Base-by-base conservation (phyloP, 2,329 filamentous ascomycete genomes). In the Colletotrichum sp. region DNA sequence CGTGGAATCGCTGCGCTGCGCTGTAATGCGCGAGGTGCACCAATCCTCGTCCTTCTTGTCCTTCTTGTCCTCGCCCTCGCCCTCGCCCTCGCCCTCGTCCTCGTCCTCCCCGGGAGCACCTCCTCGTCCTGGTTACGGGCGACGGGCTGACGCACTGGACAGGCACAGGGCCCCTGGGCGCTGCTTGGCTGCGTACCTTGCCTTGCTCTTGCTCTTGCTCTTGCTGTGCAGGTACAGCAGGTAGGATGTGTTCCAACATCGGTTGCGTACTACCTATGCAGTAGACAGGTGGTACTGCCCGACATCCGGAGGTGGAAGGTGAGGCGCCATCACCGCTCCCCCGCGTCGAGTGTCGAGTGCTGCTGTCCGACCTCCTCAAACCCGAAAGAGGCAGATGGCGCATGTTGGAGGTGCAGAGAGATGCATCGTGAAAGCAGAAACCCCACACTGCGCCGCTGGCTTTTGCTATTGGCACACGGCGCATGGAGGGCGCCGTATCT, bases 1-100 rank as follows among this genome's bases (percentile, higher is more conserved):
- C 73, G 73, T 57, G 69, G 73, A 44, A 72, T 64, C 73, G 69
- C 39, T 75, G 73, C 55, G 62, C 62, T 72, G 73, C 73, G 28
- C 24, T 64, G 63, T 32, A 75, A 75, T 72, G 69, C 72, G 36
- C 55, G n/a, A 59, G 55, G 16, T 59, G 60, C 30, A 52, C 44
- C 44, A 52, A 52, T 52, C 44, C 44, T 52, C 44, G 39, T 44
- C 39, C 52, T 8, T n/a, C 52, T 21, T 26, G 57, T 71, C 60
- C 39, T 26, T 26, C 26, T 26, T 26, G 26, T 26, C 26, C 26
- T 44, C 39, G 39, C 7, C 36, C 15, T 39, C 36, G 36, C n/a
- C 52, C n/a, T 55, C 49, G 21, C 26, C 52, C 52, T 36, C 13
- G 13, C 6, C 52, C n/a, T 57, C 52, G 24, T 18, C 55, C 55